Percentiles rank a stretch among this genome's conserved stretches.
These are phyloP conservation scores for Anaeramoeba flamelloides DNA, from an alignment of 78 protist genomes.

Conservation along the genomic window DNA sequence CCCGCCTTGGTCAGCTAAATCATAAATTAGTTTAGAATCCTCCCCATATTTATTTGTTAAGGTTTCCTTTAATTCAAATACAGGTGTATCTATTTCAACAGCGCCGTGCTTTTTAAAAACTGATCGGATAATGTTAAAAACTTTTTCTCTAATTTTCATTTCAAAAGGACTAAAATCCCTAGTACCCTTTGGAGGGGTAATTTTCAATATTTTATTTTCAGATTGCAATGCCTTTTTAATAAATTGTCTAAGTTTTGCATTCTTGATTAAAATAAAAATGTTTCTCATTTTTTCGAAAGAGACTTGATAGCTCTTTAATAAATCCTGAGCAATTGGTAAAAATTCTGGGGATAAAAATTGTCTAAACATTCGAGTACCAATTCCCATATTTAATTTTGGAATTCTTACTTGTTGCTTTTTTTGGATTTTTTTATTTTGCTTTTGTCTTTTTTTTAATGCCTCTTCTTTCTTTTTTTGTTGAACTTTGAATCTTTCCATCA, in stretches of 20 bases:
- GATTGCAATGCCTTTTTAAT: too few relatives aligned
- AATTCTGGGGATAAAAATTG: neutral
- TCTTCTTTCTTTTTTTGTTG: neutral
- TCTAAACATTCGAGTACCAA: neutral
- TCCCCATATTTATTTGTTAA: constrained; percentile 86
- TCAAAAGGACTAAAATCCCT: constrained; percentile 48
- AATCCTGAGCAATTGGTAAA: neutral
- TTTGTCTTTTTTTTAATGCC: neutral
- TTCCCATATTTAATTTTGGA: neutral
- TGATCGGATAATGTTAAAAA: constrained; percentile 24
- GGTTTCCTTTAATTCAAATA: constrained; percentile 71
- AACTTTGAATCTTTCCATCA: neutral
- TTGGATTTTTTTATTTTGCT: neutral
- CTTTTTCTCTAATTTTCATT: constrained; percentile 62
- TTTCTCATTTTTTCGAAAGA: too few relatives aligned
- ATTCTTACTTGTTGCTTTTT: neutral
- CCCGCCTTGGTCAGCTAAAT: constrained; percentile 75
- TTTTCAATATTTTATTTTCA: neutral
- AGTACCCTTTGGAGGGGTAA: constrained; percentile 31
- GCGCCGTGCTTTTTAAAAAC: constrained; percentile 85
- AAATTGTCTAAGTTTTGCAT: too few relatives aligned
- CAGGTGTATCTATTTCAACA: constrained; percentile 80
- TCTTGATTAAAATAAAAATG: too few relatives aligned
- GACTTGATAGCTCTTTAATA: neutral
- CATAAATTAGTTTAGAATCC: constrained; percentile 79